Percentiles rank a stretch among this genome's conserved stretches.
Evolutionary conservation across 768 basidiomycete species (phyloP).

Genomic region (Favolaschia claudopus): DNA sequence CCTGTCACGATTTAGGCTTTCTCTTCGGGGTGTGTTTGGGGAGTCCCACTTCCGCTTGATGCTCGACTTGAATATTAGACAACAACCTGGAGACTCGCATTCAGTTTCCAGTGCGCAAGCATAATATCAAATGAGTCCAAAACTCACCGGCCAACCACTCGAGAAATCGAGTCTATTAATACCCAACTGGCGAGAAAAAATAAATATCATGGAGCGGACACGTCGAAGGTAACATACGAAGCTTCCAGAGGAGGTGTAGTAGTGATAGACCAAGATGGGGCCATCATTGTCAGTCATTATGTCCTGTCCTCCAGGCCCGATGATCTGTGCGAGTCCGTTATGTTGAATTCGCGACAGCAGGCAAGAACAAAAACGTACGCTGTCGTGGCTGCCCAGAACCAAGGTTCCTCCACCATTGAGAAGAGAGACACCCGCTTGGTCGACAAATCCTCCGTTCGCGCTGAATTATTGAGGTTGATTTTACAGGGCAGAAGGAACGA

Average conservation of each 20-base stretch:
- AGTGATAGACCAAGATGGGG: constrained; percentile 59
- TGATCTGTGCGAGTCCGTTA: constrained; percentile 39
- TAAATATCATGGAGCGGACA: not conserved
- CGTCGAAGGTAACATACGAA: constrained; percentile 40
- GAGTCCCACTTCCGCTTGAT: no score
- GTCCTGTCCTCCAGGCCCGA: constrained; percentile 65
- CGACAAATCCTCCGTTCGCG: constrained; percentile 53
- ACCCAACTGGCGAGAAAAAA: constrained; percentile 40
- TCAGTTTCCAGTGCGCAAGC: not conserved
- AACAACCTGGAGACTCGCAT: not conserved
- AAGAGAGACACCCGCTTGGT: constrained; percentile 52
- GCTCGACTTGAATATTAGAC: not conserved
- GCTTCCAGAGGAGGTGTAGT: constrained; percentile 56
- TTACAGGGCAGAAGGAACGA: not conserved
- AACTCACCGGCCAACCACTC: constrained; percentile 56
- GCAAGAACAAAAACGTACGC: constrained; percentile 35
- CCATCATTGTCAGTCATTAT: constrained; percentile 53
- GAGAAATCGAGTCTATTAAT: constrained; percentile 59
- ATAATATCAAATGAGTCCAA: not conserved
- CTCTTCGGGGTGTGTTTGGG: no score
- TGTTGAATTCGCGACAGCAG: not conserved
- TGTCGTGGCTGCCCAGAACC: constrained; percentile 53
- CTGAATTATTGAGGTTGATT: constrained; percentile 36
- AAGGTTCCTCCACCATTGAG: constrained; percentile 60
- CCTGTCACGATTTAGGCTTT: no score